phyloP scores from a whole-genome alignment of 2,329 filamentous ascomycete species.

The Colletotrichum melonis region DNA sequence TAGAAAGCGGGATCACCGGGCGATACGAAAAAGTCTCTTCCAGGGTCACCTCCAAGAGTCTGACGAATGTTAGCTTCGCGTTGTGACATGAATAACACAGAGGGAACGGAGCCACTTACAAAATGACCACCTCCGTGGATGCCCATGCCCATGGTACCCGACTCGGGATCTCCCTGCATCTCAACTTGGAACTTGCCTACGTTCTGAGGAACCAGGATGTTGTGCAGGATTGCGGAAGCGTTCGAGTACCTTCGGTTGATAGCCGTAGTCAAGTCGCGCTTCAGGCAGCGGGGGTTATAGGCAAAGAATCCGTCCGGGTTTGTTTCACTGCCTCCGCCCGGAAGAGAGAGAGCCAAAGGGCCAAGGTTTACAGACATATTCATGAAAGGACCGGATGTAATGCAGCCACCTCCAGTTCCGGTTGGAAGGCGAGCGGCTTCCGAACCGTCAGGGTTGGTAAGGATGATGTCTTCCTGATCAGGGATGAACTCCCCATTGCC shows the following conservation, averaged over 20 bases:
- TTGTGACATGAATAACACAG: conserved; percentile 40
- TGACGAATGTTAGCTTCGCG: neutral
- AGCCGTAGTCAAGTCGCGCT: conserved; percentile 45
- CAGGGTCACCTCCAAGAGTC: conserved; percentile 50
- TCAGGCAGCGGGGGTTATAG: conserved; percentile 58
- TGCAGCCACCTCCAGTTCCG: conserved; percentile 66
- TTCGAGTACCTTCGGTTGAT: conserved; percentile 42
- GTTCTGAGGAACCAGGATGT: conserved; percentile 50
- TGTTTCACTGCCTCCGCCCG: conserved; percentile 38
- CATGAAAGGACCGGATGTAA: conserved; percentile 61
- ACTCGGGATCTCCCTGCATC: conserved; percentile 52
- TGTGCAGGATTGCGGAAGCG: conserved; percentile 45
- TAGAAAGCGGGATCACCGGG: conserved; percentile 51
- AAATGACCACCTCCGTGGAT: conserved; percentile 35
- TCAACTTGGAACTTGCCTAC: conserved; percentile 56
- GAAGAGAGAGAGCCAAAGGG: conserved; percentile 45
- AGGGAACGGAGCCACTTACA: conserved; percentile 52
- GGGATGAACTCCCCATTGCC: conserved; percentile 54
- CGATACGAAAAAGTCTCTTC: conserved; percentile 47
- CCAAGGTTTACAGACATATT: conserved; percentile 54
- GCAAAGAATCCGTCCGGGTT: conserved; percentile 41
- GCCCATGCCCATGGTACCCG: conserved; percentile 43
- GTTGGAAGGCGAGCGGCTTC: conserved; percentile 50
- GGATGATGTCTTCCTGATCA: conserved; percentile 39
- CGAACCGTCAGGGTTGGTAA: conserved; percentile 42